Evolutionary conservation across 2,329 filamentous ascomycete species (phyloP).

Genomic region (Drechslera avenae): DNA sequence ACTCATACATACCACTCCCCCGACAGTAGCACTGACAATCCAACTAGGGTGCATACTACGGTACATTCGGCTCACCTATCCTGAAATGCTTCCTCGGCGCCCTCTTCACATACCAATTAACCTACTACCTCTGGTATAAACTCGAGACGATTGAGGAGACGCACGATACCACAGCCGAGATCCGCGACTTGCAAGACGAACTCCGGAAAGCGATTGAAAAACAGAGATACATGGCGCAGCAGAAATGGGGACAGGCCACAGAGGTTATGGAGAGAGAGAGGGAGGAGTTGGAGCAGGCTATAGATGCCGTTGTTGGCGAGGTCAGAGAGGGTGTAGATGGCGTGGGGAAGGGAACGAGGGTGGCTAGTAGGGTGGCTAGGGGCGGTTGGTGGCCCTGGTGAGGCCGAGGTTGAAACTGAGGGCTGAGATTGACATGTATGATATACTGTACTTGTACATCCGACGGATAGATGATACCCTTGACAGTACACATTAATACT

Average conservation of each 20-base stretch:
- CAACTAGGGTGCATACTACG: constrained; percentile 67
- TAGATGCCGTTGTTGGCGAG: constrained; percentile 18
- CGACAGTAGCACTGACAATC: too few species aligned
- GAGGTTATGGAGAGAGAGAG: constrained; percentile 18
- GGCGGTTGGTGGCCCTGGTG: constrained; percentile 37
- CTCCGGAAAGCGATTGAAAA: constrained; percentile 27
- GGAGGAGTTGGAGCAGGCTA: constrained; percentile 13
- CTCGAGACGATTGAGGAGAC: constrained; percentile 74
- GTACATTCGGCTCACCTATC: constrained; percentile 73
- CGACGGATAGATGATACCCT: constrained; percentile 7
- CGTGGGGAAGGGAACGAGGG: constrained; percentile 17
- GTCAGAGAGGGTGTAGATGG: constrained; percentile 23
- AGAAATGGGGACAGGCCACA: constrained; percentile 11
- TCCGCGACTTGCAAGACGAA: constrained; percentile 29
- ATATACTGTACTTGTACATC: constrained; percentile 1
- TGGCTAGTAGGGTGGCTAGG: constrained; percentile 20
- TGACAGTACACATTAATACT: neutral
- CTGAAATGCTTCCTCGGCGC: constrained; percentile 76
- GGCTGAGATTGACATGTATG: too few species aligned
- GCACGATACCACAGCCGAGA: constrained; percentile 52
- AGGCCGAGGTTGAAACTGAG: too few species aligned
- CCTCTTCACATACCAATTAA: constrained; percentile 77
- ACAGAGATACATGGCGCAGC: constrained; percentile 17
- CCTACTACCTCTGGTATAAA: constrained; percentile 75
- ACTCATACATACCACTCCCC: neutral